phyloP scores from a whole-genome alignment of 345 rosid species.

The Syzygium aqueum region DNA sequence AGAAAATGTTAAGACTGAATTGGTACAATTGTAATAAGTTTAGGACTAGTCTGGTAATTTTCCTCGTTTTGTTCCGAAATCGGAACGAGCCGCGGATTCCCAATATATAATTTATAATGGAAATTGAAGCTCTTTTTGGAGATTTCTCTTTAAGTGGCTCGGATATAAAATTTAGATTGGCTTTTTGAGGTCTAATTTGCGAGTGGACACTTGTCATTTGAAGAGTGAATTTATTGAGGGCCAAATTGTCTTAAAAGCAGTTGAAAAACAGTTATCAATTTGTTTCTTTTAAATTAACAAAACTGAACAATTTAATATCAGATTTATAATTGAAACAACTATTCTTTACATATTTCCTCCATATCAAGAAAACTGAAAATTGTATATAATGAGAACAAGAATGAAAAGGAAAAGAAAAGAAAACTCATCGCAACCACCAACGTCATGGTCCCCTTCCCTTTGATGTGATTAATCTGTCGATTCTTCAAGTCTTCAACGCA shows the following conservation, averaged over 20 bases:
- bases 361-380: neutral
- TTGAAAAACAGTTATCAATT: neutral
- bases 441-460: neutral
- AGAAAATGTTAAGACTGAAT: too few relatives aligned
- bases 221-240: too few relatives aligned
- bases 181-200: too few relatives aligned
- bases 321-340: neutral
- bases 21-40: too few relatives aligned
- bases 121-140: too few relatives aligned
- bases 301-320: accelerated
- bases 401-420: neutral
- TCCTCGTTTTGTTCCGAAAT: too few relatives aligned
- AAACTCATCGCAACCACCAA: neutral
- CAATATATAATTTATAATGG: too few relatives aligned
- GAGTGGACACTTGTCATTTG: too few relatives aligned
- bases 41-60: too few relatives aligned
- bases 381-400: neutral
- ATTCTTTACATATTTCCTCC: neutral
- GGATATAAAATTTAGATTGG: too few relatives aligned
- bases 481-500: neutral
- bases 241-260: neutral
- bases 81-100: too few relatives aligned
- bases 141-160: too few relatives aligned
- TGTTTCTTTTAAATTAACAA: neutral
- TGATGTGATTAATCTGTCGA: neutral